phyloP scores from a whole-genome alignment of 208 protist genomes.

The Leishmania turanica region DNA sequence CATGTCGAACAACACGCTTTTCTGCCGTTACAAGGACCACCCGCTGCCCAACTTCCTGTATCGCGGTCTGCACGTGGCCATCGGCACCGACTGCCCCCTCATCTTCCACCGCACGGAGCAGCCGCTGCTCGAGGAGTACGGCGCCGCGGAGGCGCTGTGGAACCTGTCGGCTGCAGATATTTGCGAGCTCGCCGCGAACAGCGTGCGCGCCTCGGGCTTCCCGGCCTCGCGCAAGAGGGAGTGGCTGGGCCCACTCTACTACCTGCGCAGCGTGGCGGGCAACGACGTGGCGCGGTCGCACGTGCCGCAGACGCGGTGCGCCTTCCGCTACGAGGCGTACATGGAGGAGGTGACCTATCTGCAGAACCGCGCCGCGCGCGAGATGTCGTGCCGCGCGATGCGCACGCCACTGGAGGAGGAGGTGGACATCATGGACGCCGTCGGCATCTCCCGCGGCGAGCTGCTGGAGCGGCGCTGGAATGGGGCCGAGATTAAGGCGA shows the following conservation, averaged over 20 bases:
- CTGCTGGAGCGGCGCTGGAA: constrained; percentile 41
- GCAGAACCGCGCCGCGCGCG: constrained; percentile 43
- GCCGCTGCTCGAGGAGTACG: constrained; percentile 93
- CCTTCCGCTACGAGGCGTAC: constrained; percentile 94
- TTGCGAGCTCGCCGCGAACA: constrained; percentile 85
- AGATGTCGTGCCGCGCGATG: constrained; percentile 48
- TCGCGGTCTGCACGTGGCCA: constrained; percentile 95
- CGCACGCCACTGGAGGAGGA: constrained; percentile 56
- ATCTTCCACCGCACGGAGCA: constrained; percentile 97
- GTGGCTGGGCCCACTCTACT: constrained; percentile 78
- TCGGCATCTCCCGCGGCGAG: constrained; percentile 59
- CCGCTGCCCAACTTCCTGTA: constrained; percentile 95
- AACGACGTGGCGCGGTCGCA: constrained; percentile 94
- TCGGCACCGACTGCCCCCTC: constrained; percentile 95
- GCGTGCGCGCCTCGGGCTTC: constrained; percentile 83
- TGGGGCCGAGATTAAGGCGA: constrained; percentile 8
- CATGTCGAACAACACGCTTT: constrained; percentile 98
- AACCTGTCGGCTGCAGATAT: constrained; percentile 80
- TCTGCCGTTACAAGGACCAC: constrained; percentile 95
- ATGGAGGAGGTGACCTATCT: constrained; percentile 85
- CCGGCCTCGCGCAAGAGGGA: constrained; percentile 52
- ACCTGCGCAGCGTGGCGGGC: constrained; percentile 60
- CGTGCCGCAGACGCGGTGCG: constrained; percentile 94
- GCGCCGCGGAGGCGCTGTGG: constrained; percentile 86
- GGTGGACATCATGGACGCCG: constrained; percentile 44